Conservation (phyloP, 768 basidiomycete genomes). For the Macrolepiota albuminosa region DNA sequence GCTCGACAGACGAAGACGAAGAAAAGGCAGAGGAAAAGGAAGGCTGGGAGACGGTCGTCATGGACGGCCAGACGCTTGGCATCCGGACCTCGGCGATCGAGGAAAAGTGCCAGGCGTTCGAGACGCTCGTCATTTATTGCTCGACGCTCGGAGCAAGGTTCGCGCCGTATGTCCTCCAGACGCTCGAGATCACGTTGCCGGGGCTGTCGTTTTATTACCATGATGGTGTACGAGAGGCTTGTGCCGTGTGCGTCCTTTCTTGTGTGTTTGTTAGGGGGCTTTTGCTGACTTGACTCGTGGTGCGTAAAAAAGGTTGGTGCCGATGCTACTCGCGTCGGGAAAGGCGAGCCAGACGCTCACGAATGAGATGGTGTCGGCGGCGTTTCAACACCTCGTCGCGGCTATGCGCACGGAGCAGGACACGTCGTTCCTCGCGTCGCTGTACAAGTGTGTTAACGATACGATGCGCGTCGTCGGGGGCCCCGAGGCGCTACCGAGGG, state of each 20-base stretch:
- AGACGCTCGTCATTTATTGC: constrained; percentile 79
- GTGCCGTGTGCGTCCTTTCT: constrained; percentile 51
- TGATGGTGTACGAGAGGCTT: constrained; percentile 79
- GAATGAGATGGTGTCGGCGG: constrained; percentile 61
- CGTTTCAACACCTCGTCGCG: constrained; percentile 60
- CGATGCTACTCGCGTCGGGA: constrained; percentile 65
- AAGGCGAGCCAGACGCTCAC: constrained; percentile 63
- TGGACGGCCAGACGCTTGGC: constrained; percentile 74
- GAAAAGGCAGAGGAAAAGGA: constrained; percentile 55
- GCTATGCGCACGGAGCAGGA: constrained; percentile 68
- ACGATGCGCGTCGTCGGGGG: constrained; percentile 56
- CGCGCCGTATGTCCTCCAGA: constrained; percentile 68
- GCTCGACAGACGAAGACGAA: constrained; percentile 44
- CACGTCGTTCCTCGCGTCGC: constrained; percentile 69
- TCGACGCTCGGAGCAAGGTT: constrained; percentile 63
- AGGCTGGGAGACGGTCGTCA: constrained; percentile 73
- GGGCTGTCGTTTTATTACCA: constrained; percentile 76
- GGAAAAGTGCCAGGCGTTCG: constrained; percentile 85
- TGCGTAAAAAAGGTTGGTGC: constrained; percentile 69
- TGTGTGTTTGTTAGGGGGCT: no score
- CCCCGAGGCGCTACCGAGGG: constrained; percentile 43
- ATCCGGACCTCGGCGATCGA: constrained; percentile 79
- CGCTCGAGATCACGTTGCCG: constrained; percentile 67
- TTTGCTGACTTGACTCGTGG: no score
- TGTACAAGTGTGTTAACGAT: constrained; percentile 69